Percentiles rank a stretch among this genome's conserved stretches.
Evolutionary conservation across 1,139 yeast genomes (phyloP).

Genomic region (Meyerozyma elateridarum): DNA sequence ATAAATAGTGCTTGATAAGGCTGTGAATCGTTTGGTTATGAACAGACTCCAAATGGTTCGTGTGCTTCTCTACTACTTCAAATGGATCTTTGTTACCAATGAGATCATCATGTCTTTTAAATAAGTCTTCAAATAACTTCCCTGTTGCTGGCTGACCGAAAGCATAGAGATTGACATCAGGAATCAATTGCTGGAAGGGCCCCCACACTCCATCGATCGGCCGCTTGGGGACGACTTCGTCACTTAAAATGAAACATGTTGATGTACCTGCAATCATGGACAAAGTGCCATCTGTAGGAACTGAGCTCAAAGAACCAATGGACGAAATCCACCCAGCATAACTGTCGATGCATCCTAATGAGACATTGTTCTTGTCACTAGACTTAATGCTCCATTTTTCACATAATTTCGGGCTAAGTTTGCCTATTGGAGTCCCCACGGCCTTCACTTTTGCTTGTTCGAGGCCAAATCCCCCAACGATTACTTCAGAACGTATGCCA

Average conservation of each 20-base stretch:
- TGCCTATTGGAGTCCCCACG: slow-evolving; percentile 1
- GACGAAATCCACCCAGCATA: slow-evolving; percentile 52
- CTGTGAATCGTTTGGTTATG: slow-evolving; percentile 23
- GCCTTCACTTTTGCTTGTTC: neutral
- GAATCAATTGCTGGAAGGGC: slow-evolving; percentile 35
- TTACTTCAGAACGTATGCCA: slow-evolving; percentile 16
- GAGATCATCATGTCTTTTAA: slow-evolving; percentile 24
- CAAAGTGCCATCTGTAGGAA: slow-evolving; percentile 17
- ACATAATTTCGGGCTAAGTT: neutral
- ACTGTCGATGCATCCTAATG: slow-evolving; percentile 53
- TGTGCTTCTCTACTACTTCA: slow-evolving; percentile 26
- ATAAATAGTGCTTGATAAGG: slow-evolving; percentile 32
- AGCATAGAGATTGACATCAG: slow-evolving; percentile 33
- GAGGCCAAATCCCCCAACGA: slow-evolving; percentile 12
- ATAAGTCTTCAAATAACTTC: slow-evolving; percentile 42
- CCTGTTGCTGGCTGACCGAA: slow-evolving; percentile 61
- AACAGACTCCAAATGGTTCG: slow-evolving; percentile 17
- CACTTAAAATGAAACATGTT: slow-evolving; percentile 42
- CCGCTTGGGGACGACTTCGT: slow-evolving; percentile 9
- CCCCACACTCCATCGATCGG: slow-evolving; percentile 56
- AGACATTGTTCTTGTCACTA: slow-evolving; percentile 16
- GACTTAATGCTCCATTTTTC: neutral
- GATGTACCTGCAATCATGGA: slow-evolving; percentile 61
- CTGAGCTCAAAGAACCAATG: slow-evolving; percentile 6
- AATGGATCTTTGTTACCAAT: slow-evolving; percentile 15